A percentile compares a stretch with the other conserved stretches of the same genome.
phyloP scores from a whole-genome alignment of 768 basidiomycete species.

The Agrocybe praecox region DNA sequence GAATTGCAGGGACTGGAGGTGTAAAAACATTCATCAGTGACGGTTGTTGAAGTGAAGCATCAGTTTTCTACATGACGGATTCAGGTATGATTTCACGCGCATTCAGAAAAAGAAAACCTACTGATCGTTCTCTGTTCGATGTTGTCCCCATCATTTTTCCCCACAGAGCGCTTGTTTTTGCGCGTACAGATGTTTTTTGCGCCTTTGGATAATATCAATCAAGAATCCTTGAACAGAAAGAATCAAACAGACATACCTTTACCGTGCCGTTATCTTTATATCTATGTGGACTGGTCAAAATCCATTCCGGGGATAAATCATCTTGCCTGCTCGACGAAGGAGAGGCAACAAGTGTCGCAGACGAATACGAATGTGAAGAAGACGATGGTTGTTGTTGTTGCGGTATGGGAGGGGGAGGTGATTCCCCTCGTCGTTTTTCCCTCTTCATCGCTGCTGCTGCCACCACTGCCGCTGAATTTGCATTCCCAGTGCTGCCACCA shows the following conservation, averaged over 20 bases:
- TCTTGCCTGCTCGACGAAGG: conserved; percentile 30
- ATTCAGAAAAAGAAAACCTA: conserved; percentile 31
- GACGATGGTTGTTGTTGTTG: conserved; percentile 9
- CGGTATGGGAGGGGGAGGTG: conserved; percentile 17
- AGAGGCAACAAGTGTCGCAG: conserved; percentile 13
- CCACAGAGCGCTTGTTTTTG: conserved; percentile 80
- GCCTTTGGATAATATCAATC: conserved; percentile 32
- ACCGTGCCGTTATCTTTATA: conserved; percentile 44
- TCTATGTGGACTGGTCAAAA: conserved; percentile 44
- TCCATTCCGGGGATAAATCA: conserved; percentile 41
- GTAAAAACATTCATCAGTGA: conserved; percentile 44
- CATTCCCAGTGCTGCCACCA: conserved; percentile 4
- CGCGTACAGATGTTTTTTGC: conserved; percentile 65
- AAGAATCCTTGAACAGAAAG: not conserved
- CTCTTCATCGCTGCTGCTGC: conserved; percentile 6
- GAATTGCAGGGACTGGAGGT: conserved; percentile 57
- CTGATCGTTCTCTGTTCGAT: conserved; percentile 69
- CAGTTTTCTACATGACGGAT: conserved; percentile 65
- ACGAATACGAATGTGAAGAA: conserved; percentile 15
- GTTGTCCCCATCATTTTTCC: conserved; percentile 78
- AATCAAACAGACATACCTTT: conserved; percentile 45
- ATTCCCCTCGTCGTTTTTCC: conserved; percentile 20
- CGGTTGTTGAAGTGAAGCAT: conserved; percentile 37
- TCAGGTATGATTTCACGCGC: conserved; percentile 13
- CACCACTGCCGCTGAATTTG: conserved; percentile 17